Evolutionary conservation across 352 stramenopile genomes (phyloP).

Genomic region (Ophiocytium majus): DNA sequence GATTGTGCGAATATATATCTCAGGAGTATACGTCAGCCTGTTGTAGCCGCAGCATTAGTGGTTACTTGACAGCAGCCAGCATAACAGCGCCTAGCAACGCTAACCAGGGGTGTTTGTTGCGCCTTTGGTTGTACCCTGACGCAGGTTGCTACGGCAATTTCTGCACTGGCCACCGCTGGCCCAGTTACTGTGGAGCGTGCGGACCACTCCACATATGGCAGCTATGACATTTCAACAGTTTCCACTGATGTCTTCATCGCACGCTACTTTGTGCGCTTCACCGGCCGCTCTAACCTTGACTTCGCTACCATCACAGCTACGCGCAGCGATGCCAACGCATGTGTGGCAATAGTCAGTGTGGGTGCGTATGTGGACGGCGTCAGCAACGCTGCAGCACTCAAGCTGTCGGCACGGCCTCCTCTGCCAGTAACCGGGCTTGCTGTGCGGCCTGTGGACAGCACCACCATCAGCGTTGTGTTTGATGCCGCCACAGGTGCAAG

Average conservation of each 20-base stretch:
- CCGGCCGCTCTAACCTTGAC: constrained; percentile 29
- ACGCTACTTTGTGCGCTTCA: constrained; percentile 48
- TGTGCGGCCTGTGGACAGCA: neutral
- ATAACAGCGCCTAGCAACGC: too few species aligned
- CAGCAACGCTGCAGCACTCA: neutral
- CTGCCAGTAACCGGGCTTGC: neutral
- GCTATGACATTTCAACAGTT: constrained; percentile 50
- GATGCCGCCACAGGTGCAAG: constrained; percentile 59
- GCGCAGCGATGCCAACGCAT: constrained; percentile 32
- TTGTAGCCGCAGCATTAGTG: too few species aligned
- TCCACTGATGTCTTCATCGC: constrained; percentile 41
- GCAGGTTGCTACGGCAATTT: constrained; percentile 66
- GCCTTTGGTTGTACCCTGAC: neutral
- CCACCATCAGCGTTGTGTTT: neutral
- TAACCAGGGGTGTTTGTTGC: too few species aligned
- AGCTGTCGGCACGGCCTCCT: neutral
- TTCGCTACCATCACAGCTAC: constrained; percentile 33
- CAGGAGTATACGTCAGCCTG: too few species aligned
- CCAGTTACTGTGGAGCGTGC: constrained; percentile 74
- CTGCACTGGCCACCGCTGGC: constrained; percentile 63
- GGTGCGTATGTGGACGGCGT: neutral
- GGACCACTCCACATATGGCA: constrained; percentile 42
- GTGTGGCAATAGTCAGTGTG: neutral
- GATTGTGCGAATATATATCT: too few species aligned
- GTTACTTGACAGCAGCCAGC: too few species aligned